Conservation (phyloP, 2,329 filamentous ascomycete species). For the Sclerotinia trifoliorum region DNA sequence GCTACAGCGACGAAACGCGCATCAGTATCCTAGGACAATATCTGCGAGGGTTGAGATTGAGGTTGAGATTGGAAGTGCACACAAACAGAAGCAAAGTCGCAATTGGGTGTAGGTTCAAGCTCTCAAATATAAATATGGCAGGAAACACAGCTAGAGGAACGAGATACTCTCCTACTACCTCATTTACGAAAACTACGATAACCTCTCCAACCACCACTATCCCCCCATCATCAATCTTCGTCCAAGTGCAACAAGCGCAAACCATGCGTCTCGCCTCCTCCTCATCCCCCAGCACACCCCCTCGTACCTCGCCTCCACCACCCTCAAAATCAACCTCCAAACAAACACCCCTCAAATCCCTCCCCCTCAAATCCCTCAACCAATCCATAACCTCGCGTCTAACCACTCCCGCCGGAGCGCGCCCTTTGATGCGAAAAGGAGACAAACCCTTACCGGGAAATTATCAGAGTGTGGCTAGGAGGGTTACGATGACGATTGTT, state of each 20-base stretch:
- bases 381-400: slow-evolving; percentile 37
- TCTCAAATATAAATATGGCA: not conserved
- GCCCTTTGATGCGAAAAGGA: slow-evolving; percentile 24
- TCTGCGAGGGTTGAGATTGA: not conserved
- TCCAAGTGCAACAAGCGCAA: not conserved
- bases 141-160: not conserved
- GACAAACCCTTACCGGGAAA: slow-evolving; percentile 30
- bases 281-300: not conserved
- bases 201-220: not conserved
- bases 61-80: not conserved
- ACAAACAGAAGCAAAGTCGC: not conserved
- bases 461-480: slow-evolving; percentile 37
- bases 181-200: not conserved
- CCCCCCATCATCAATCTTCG: not conserved
- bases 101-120: not conserved
- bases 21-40: not conserved
- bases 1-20: not conserved
- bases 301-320: not conserved
- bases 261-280: not conserved
- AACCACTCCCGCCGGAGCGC: slow-evolving; percentile 34
- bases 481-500: slow-evolving; percentile 38
- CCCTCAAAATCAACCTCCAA: not conserved
- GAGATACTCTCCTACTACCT: not conserved
- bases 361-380: slow-evolving; percentile 36
- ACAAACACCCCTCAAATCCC: slow-evolving; percentile 17